Percentiles rank a stretch among this genome's conserved stretches.
Conservation (phyloP, 345 rosid genomes). For the Cardamine occulta region DNA sequence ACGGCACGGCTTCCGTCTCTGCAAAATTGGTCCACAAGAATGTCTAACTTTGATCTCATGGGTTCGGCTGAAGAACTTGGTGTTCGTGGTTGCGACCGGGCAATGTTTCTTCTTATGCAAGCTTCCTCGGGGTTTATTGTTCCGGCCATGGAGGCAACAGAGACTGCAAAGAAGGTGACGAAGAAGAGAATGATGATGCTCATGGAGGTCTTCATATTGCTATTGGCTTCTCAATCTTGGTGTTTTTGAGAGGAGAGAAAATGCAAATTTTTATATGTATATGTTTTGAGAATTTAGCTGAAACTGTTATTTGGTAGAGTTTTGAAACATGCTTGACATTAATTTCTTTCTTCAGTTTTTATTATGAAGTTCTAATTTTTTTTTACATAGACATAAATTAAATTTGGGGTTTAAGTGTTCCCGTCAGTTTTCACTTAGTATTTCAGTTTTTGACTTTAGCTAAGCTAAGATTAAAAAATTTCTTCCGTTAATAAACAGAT, state of each 20-base stretch:
- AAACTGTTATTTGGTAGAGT: not conserved
- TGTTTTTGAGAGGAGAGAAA: not conserved
- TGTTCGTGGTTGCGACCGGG: not conserved
- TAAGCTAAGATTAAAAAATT: not conserved
- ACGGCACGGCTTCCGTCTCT: not conserved
- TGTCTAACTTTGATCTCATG: not conserved
- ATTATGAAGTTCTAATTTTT: not conserved
- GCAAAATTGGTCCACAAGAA: conserved; percentile 6
- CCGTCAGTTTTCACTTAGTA: not conserved
- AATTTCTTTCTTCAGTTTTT: not conserved
- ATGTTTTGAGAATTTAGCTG: not conserved
- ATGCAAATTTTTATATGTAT: not conserved
- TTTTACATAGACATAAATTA: not conserved
- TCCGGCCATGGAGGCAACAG: conserved; percentile 16
- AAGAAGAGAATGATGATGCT: conserved; percentile 12
- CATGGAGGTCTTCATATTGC: conserved; percentile 26
- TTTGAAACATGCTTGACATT: not conserved
- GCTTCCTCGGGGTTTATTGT: conserved; percentile 18
- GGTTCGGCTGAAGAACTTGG: conserved; percentile 14
- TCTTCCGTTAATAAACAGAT: not conserved
- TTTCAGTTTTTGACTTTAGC: not conserved
- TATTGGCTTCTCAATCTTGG: not conserved
- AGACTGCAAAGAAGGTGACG: not conserved
- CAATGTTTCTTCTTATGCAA: conserved; percentile 31
- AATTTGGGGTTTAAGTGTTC: not conserved